Base-by-base conservation (phyloP, 805 yeast genomes). In the Ogataea dorogensis region DNA sequence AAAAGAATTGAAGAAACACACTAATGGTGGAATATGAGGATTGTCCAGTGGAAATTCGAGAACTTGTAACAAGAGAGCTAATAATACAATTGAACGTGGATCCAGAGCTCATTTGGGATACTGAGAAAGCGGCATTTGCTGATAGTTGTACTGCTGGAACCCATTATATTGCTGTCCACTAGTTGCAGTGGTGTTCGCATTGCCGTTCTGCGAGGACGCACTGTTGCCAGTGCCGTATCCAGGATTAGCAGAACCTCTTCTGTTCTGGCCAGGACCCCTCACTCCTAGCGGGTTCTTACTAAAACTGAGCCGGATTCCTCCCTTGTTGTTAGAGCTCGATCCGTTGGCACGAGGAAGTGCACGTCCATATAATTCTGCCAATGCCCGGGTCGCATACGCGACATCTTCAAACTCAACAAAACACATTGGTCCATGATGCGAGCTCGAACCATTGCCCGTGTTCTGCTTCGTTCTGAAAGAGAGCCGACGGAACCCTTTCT, bases 361-460 rank as follows among this genome's bases (percentile, higher is more conserved):
- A 45, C 93, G 73, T 11, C 98, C 98, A 57, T 93, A 93, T 31
- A 93, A 68, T 63, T 89, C 96, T 20, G 95, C 95, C 42, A 93
- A 69, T 0, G 98, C 97, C 52, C 86, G 73, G 2, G 98, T 87
- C 1, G 98, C 98, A 62, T 77, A 83, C 3, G 84, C 81, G 34
- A 93, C 95, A 59, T 91, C 97, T 51, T 93, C 98, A 66, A 93
- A 93, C 67, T 93, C 98, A 36, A 93, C 98, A 70, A 93, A 93
- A 63, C 98, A 93, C 98, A 93, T 93, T 37, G 98, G 98, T 4
- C 98, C 98, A 64, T 84, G 94, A 47, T 76, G 74, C 27, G 70
- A 68, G 31, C 59, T 56, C 3, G 57, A 51, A 10, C 52, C 50
- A 42, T 50, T 41, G 3, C 47, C 36, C 11, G 55, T 49, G 24